Evolutionary conservation across 179 eudicot genomes (phyloP), one percentile per base, ranked within the genome.

Genomic region (Gypsophila paniculata): DNA sequence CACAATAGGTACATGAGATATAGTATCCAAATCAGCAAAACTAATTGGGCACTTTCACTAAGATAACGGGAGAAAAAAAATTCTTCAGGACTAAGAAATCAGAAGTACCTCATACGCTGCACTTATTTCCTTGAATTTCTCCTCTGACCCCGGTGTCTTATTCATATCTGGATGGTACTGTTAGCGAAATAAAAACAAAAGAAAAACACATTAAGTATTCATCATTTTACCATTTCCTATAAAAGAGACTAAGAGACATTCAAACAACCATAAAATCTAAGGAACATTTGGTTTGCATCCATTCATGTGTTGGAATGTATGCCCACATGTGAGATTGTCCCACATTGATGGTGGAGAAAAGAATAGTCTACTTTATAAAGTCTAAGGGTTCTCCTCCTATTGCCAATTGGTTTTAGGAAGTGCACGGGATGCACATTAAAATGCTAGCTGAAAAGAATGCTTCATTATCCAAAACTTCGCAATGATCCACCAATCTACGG

Each of bases 91-190:
- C 9, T 55, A 18, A 17, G 25, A 39, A 75, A 54, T 14, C 21
- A 23, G 60, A 39, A 63, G 14, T 86, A 93, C 98, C 98, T 93
- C 96, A 80, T 93, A 90, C 63, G 98, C 98, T 76, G 98, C 96
- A 82, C 88, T 85, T 59, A 93, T 86, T 80, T 90, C 95, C 79
- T 93, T 93, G 73, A 93, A 93, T 78, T 89, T 90, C 52, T 93
- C 98, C 82, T 93, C 98, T 12, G 98, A 85, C 25, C 85, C 96
- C 34, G 87, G 87, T 26, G 74, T 75, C 83, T 90, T 92, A 75
- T 77, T 90, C 82, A 83, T 80, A 81, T 93, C 98, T 54, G 96
- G 98, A 80, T 93, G 98, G 80, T 90, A 90, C 98, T 93, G 89
- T 72, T 54, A 78, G 21, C 26, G 48, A 48, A 76, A 38, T 42